Conservation (phyloP, 106 monocot genomes). For the Allium fistulosum region DNA sequence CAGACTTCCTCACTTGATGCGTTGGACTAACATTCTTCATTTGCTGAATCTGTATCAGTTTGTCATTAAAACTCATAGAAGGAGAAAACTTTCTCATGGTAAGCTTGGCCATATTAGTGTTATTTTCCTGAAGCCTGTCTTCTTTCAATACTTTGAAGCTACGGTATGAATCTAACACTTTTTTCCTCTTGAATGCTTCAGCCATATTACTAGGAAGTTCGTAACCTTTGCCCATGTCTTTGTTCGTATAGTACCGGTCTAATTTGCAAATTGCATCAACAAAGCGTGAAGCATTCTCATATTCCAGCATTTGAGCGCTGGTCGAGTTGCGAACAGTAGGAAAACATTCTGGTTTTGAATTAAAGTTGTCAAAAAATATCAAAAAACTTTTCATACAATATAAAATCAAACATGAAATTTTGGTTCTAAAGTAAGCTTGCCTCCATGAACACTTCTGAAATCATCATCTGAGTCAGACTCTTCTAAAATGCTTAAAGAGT, state of each 20-base stretch:
- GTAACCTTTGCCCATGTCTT: no score
- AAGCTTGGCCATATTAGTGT: neutral
- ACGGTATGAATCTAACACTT: conserved; percentile 9
- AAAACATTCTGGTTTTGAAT: conserved; percentile 32
- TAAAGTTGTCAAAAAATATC: neutral
- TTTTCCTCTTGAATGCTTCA: conserved; percentile 5
- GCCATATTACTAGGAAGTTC: neutral
- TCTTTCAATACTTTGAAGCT: conserved; percentile 19
- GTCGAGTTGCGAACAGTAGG: conserved; percentile 11
- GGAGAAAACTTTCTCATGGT: conserved; percentile 16
- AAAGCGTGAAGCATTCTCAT: conserved; percentile 25
- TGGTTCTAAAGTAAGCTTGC: neutral
- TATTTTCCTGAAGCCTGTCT: neutral
- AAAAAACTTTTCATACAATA: neutral
- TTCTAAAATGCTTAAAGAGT: conserved; percentile 45
- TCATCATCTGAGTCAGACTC: conserved; percentile 46
- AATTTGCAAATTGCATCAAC: conserved; percentile 23
- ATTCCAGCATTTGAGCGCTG: conserved; percentile 14
- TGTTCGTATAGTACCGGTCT: neutral
- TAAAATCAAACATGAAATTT: no score
- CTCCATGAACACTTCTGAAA: conserved; percentile 50
- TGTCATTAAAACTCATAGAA: conserved; percentile 79
- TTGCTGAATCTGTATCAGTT: conserved; percentile 11
- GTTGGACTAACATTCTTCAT: conserved; percentile 14
- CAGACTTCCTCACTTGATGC: conserved; percentile 41